Percentiles rank a stretch among this genome's conserved stretches.
These are phyloP conservation scores for Populus alba DNA, from an alignment of 345 rosid genomes.

Conservation along the genomic window DNA sequence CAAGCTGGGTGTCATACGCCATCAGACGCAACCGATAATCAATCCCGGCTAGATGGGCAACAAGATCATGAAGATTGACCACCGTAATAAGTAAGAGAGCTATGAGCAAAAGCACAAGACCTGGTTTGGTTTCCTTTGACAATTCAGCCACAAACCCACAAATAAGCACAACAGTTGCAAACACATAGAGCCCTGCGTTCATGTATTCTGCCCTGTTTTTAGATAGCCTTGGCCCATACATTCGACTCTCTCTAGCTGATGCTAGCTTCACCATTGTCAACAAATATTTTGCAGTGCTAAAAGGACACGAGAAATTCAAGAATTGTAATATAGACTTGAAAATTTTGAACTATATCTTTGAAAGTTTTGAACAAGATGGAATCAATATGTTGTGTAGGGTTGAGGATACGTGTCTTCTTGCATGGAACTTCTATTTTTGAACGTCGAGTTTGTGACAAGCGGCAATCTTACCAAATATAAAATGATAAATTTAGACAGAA, in stretches of 20 bases:
- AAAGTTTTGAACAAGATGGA: not conserved
- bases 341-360: too few species aligned
- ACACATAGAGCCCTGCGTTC: conserved; percentile 68
- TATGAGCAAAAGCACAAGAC: conserved; percentile 59
- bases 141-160: conserved; percentile 59
- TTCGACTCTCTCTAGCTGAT: conserved; percentile 66
- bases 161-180: conserved; percentile 54
- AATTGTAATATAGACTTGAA: not conserved
- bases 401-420: conserved; percentile 44
- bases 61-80: conserved; percentile 66
- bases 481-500: too few species aligned
- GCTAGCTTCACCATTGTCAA: conserved; percentile 78
- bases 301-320: not conserved
- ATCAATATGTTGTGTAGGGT: not conserved
- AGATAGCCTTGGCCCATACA: conserved; percentile 56
- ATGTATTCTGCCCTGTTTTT: conserved; percentile 70
- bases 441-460: not conserved
- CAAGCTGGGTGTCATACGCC: conserved; percentile 68
- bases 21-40: conserved; percentile 55
- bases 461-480: not conserved
- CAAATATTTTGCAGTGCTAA: not conserved
- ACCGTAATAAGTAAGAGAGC: conserved; percentile 45
- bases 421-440: conserved; percentile 25
- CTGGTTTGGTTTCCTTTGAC: conserved; percentile 65
- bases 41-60: conserved; percentile 77